Conservation (phyloP, 176 grass and related monocot species). For the Ensete ventricosum region DNA sequence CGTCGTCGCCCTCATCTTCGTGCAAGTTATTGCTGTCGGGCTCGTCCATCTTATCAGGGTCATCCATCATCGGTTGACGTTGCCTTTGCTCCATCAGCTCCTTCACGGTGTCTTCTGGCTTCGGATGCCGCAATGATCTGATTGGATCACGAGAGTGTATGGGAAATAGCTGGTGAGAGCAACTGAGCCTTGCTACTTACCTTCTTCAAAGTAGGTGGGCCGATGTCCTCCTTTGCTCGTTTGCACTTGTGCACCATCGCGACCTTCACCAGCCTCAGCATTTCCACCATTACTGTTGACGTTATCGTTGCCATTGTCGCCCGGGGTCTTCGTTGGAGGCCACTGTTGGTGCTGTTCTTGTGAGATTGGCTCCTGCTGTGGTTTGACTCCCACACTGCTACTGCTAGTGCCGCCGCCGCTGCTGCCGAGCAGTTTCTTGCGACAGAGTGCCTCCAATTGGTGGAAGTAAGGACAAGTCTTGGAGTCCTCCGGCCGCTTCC, state of each 20-base stretch:
- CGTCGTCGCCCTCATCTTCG: constrained; percentile 43
- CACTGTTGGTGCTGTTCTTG: constrained; percentile 32
- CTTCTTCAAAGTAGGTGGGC: constrained; percentile 38
- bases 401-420: background rate
- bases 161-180: background rate
- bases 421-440: constrained; percentile 41
- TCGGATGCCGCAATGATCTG: constrained; percentile 43
- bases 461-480: constrained; percentile 99
- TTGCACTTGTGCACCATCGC: constrained; percentile 30
- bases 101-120: constrained; percentile 81
- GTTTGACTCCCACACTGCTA: background rate
- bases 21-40: constrained; percentile 50
- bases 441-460: constrained; percentile 84
- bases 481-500: constrained; percentile 76
- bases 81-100: constrained; percentile 56
- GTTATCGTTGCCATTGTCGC: constrained; percentile 15
- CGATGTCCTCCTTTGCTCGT: constrained; percentile 46
- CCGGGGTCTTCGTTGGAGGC: constrained; percentile 17
- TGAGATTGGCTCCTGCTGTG: constrained; percentile 20
- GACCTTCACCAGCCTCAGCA: constrained; percentile 13
- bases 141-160: constrained; percentile 3
- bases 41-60: constrained; percentile 44
- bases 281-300: constrained; percentile 9
- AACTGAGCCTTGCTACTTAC: constrained; percentile 22
- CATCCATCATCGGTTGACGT: constrained; percentile 26